A percentile compares a stretch with the other conserved stretches of the same genome.
Conservation (phyloP, 306 rosid genomes). For the Rosa chinensis region DNA sequence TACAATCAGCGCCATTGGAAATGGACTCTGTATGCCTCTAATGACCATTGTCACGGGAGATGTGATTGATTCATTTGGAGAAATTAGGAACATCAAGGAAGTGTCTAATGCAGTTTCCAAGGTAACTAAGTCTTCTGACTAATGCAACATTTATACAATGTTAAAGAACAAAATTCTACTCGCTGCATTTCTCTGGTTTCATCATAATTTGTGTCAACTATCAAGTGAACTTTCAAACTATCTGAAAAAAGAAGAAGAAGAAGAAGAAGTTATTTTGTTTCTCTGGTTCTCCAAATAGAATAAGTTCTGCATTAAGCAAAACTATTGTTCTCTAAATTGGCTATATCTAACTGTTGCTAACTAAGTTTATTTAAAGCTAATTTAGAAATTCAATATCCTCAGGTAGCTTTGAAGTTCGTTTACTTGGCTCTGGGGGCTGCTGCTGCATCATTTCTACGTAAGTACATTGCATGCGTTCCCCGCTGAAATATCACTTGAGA, state of each 20-base stretch:
- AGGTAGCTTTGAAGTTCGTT: constrained; percentile 60
- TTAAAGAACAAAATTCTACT: neutral
- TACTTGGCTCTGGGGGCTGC: constrained; percentile 75
- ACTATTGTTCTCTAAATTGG: neutral
- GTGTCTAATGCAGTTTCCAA: constrained; percentile 61
- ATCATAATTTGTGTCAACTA: neutral
- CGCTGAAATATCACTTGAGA: neutral
- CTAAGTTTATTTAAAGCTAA: neutral
- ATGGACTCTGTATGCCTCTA: constrained; percentile 58
- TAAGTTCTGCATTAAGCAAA: neutral
- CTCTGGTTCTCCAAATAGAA: neutral
- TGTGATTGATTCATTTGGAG: constrained; percentile 68
- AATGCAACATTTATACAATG: neutral
- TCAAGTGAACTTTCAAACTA: neutral
- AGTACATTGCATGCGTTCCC: constrained; percentile 26
- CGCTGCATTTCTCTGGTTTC: neutral
- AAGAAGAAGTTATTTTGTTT: neutral
- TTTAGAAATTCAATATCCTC: constrained; percentile 20
- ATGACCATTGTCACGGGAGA: constrained; percentile 64
- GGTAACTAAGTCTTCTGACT: constrained; percentile 16
- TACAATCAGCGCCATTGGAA: constrained; percentile 56
- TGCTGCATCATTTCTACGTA: constrained; percentile 59
- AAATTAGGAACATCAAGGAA: constrained; percentile 18
- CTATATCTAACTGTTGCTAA: neutral
- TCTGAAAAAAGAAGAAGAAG: neutral